Conservation (phyloP, 2,329 filamentous ascomycete species). For the Ascochyta lentis region DNA sequence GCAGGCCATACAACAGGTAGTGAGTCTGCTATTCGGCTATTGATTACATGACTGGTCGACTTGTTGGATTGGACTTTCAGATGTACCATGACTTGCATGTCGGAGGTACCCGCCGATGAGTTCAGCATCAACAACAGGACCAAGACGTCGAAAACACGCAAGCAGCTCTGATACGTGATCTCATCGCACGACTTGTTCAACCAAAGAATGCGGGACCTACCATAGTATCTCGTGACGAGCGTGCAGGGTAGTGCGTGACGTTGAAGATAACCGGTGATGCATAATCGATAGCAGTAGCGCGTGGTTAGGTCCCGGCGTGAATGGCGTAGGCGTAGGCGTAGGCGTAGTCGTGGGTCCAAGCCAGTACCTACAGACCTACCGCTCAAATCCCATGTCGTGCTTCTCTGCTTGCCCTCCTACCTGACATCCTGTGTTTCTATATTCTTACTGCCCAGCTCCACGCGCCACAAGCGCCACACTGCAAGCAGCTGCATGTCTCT, state of each 20-base stretch:
- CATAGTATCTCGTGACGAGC: conserved; percentile 4
- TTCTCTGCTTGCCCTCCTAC: conserved; percentile 12
- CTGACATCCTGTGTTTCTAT: not conserved
- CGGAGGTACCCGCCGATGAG: no score
- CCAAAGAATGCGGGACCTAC: not conserved
- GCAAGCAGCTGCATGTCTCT: conserved; percentile 35
- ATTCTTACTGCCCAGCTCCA: not conserved
- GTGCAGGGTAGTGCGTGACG: conserved; percentile 6
- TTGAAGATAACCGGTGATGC: conserved; percentile 17
- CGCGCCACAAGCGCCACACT: conserved; percentile 12
- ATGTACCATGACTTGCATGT: no score
- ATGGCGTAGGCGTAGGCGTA: not conserved
- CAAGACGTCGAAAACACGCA: no score
- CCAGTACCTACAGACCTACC: not conserved
- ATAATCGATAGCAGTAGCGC: conserved; percentile 27
- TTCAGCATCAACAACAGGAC: no score
- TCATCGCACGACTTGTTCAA: no score
- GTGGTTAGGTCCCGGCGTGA: conserved; percentile 1
- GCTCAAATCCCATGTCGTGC: conserved; percentile 6
- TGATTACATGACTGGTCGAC: not conserved
- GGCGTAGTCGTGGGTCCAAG: no score
- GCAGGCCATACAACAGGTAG: not conserved
- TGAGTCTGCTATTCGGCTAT: not conserved
- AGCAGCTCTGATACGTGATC: no score
- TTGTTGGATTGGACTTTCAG: not conserved